Conservation (phyloP, 176 grass and related monocot genomes). For the Puccinellia tenuiflora region DNA sequence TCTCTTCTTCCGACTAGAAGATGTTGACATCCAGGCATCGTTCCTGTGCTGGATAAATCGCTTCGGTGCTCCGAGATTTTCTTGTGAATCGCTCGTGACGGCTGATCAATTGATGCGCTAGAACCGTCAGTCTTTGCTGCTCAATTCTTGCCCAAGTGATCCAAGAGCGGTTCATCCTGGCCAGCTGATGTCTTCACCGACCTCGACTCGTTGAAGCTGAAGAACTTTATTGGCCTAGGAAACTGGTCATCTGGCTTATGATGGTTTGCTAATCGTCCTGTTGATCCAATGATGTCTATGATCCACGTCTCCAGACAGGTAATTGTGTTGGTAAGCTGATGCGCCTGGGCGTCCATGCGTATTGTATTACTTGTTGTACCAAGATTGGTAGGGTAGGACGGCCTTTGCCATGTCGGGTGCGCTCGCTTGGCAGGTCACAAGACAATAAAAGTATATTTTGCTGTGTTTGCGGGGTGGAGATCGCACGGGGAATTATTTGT, state of each 20-base stretch:
- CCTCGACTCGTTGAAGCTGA: not conserved
- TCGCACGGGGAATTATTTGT: slow-evolving; percentile 20
- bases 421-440: slow-evolving; percentile 25
- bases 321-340: slow-evolving; percentile 23
- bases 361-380: not conserved
- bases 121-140: no score
- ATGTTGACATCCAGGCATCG: not conserved
- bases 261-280: not conserved
- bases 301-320: not conserved
- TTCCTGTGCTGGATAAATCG: not conserved
- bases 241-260: no score
- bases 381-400: not conserved
- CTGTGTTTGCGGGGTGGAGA: not conserved
- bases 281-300: not conserved
- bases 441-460: not conserved
- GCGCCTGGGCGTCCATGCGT: not conserved
- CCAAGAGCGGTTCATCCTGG: not conserved
- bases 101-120: not conserved
- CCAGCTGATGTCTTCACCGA: not conserved
- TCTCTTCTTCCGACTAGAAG: no score
- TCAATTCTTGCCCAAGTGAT: not conserved
- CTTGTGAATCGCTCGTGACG: not conserved
- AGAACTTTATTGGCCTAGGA: accelerated
- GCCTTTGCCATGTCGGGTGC: slow-evolving; percentile 30
- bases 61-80: not conserved